These are phyloP conservation scores for Mycena pura DNA, from an alignment of 768 basidiomycete species.

Conservation along the genomic window DNA sequence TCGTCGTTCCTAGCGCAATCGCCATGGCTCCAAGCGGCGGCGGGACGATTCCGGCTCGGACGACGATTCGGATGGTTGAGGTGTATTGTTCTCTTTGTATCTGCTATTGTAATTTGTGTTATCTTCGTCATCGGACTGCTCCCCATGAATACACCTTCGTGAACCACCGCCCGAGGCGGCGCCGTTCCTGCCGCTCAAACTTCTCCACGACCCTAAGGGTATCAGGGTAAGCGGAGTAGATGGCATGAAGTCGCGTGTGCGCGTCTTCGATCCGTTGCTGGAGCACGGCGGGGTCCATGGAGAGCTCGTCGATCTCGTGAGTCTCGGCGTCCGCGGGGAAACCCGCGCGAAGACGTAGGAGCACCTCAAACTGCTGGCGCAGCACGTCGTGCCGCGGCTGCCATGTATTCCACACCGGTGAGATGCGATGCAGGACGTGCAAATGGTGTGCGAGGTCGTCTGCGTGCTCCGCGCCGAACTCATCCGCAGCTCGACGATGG, in stretches of 20 bases:
- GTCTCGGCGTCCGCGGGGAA: conserved; percentile 46
- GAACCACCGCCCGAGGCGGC: conserved; percentile 22
- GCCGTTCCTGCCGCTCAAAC: conserved; percentile 22
- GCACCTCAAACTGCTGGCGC: conserved; percentile 50
- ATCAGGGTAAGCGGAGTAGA: conserved; percentile 59
- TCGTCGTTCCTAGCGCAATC: conserved; percentile 66
- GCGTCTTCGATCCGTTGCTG: conserved; percentile 35
- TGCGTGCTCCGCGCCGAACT: conserved; percentile 22
- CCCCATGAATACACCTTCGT: conserved; percentile 22
- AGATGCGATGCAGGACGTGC: conserved; percentile 64
- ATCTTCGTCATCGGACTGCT: neutral
- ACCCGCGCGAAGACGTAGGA: conserved; percentile 59
- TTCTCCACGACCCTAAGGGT: conserved; percentile 38
- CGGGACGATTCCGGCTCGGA: conserved; percentile 69
- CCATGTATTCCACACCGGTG: conserved; percentile 73
- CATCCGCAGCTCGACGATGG: conserved; percentile 20
- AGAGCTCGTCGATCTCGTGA: conserved; percentile 33
- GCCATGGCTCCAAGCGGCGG: conserved; percentile 77
- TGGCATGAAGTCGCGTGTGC: conserved; percentile 46
- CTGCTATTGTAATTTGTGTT: conserved; percentile 15
- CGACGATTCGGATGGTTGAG: conserved; percentile 73
- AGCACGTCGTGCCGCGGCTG: conserved; percentile 62
- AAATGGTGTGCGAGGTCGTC: conserved; percentile 66
- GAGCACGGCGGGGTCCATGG: conserved; percentile 27
- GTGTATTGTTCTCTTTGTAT: conserved; percentile 28